These are phyloP conservation scores for Allomyces macrogynus DNA, from an alignment of 192 early-diverging fungal species.

Conservation along the genomic window DNA sequence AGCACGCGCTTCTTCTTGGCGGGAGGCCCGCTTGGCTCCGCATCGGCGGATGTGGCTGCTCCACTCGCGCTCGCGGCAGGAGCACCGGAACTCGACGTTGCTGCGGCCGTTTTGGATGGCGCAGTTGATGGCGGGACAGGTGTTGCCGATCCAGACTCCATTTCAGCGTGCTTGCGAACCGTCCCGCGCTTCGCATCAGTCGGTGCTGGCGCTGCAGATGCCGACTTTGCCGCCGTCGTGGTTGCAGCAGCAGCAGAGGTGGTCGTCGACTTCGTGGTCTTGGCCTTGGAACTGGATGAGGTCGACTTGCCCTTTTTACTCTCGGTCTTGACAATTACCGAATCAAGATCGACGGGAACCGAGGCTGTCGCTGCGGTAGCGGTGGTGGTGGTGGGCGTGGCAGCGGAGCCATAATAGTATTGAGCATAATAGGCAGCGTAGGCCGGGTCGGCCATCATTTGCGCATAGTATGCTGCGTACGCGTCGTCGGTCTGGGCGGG, in stretches of 20 bases:
- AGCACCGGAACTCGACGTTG: too few species aligned
- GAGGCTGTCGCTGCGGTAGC: neutral
- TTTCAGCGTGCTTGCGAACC: too few species aligned
- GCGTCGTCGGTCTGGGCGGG: too few species aligned
- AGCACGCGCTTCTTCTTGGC: conserved; percentile 43
- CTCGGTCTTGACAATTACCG: neutral
- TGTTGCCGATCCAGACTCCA: too few species aligned
- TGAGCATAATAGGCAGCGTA: neutral
- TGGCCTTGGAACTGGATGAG: neutral
- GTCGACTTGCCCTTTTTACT: too few species aligned
- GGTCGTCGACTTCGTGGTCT: neutral
- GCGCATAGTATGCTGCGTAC: neutral
- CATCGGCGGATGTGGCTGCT: conserved; percentile 1
- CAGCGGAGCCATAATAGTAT: neutral
- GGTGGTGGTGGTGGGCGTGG: neutral
- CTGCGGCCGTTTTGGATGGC: too few species aligned
- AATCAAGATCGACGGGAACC: neutral
- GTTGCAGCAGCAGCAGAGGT: neutral
- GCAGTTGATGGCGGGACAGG: too few species aligned
- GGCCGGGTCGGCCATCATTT: neutral
- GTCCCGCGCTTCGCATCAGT: too few species aligned
- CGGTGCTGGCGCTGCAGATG: neutral
- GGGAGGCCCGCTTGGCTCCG: conserved; percentile 18
- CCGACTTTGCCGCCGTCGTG: neutral
- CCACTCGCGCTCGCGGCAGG: too few species aligned